Percentiles rank a stretch among this genome's conserved stretches.
Evolutionary conservation across 1,284 basidiomycete genomes (phyloP).

Genomic region (Trametes sp.): DNA sequence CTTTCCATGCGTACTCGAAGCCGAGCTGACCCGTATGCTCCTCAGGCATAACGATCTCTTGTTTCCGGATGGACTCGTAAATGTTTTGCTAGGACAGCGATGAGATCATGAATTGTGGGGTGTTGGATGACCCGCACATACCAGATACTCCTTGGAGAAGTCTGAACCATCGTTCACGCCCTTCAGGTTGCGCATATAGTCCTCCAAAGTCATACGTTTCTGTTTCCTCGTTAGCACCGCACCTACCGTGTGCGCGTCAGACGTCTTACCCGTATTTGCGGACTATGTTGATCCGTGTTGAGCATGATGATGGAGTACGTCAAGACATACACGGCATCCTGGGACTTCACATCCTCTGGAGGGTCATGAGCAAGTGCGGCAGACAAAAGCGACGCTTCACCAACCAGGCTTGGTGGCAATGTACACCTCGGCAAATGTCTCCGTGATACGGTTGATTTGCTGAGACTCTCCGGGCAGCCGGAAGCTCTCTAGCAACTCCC

Average conservation of each 20-base stretch:
- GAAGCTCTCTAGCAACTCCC: constrained; percentile 94
- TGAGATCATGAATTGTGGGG: background rate
- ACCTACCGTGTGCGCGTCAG: constrained; percentile 3
- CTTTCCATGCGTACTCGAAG: constrained; percentile 99
- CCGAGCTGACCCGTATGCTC: constrained; percentile 97
- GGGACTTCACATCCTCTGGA: constrained; percentile 85
- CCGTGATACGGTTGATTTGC: constrained; percentile 94
- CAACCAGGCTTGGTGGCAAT: constrained; percentile 85
- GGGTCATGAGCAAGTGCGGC: background rate
- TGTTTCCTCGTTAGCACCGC: constrained; percentile 42
- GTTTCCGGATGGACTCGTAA: constrained; percentile 93
- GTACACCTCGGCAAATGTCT: constrained; percentile 93
- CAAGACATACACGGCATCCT: constrained; percentile 95
- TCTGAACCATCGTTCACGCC: constrained; percentile 91
- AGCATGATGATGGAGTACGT: constrained; percentile 98
- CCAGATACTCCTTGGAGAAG: constrained; percentile 88
- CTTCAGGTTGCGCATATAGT: constrained; percentile 91
- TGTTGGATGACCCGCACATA: constrained; percentile 50
- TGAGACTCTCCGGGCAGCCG: constrained; percentile 95
- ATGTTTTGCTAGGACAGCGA: constrained; percentile 70
- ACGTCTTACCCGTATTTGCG: constrained; percentile 84
- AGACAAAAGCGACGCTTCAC: constrained; percentile 19
- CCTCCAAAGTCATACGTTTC: constrained; percentile 97
- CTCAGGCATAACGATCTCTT: constrained; percentile 98
- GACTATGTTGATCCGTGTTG: constrained; percentile 97